A percentile compares a stretch with the other conserved stretches of the same genome.
Conservation (phyloP, 2,329 filamentous ascomycete species). For the Nannizzia gypsea region DNA sequence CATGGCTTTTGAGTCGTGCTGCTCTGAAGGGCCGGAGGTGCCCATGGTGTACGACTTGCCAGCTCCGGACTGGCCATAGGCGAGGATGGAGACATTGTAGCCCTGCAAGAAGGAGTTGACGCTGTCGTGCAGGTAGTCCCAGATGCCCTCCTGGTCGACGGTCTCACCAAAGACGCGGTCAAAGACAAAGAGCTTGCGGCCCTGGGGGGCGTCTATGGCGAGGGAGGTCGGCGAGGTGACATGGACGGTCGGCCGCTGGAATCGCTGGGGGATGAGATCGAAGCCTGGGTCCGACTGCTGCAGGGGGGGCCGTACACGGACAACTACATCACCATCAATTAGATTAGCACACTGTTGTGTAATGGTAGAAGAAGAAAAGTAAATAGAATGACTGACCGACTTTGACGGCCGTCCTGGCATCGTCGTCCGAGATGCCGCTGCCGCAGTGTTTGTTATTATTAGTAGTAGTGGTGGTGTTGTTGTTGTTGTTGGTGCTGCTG, state of each 20-base stretch:
- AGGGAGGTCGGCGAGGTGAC: slow-evolving; percentile 75
- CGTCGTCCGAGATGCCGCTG: slow-evolving; percentile 80
- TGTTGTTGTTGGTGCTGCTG: slow-evolving; percentile 40
- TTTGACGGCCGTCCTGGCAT: slow-evolving; percentile 84
- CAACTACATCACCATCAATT: slow-evolving; percentile 44
- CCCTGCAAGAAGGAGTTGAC: slow-evolving; percentile 84
- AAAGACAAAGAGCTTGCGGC: slow-evolving; percentile 90
- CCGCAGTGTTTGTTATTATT: slow-evolving; percentile 51
- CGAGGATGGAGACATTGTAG: slow-evolving; percentile 95
- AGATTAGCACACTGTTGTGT: neutral
- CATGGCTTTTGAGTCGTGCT: slow-evolving; percentile 59
- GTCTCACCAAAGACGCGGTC: slow-evolving; percentile 86
- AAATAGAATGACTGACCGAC: slow-evolving; percentile 59
- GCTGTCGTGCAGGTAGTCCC: slow-evolving; percentile 87
- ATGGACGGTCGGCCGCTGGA: slow-evolving; percentile 85
- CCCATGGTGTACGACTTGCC: slow-evolving; percentile 99
- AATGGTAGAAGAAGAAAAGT: too few relatives aligned
- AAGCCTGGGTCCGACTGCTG: slow-evolving; percentile 76
- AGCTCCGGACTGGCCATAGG: slow-evolving; percentile 93
- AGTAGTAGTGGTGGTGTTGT: too few relatives aligned
- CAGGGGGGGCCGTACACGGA: slow-evolving; percentile 82
- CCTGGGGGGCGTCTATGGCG: slow-evolving; percentile 80
- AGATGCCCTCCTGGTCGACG: slow-evolving; percentile 74
- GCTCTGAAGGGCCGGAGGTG: slow-evolving; percentile 73
- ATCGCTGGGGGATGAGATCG: slow-evolving; percentile 90